Base-by-base conservation (phyloP, 352 stramenopile species). In the Blastocystis hominis region DNA sequence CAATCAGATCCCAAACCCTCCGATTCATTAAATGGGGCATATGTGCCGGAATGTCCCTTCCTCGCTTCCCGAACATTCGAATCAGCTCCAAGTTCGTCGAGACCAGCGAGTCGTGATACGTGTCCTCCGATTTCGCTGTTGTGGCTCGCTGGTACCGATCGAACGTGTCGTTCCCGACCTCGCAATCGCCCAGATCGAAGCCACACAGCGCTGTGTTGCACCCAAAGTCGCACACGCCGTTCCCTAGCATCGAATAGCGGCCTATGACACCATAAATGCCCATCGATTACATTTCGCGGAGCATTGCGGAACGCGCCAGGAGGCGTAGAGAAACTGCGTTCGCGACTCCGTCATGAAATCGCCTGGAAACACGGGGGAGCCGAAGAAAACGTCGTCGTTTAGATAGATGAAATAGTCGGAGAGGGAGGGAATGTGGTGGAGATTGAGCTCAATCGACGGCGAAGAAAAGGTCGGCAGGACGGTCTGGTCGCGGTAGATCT, bases 321-420 rank as follows among this genome's bases (percentile, higher is more conserved):
- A 93, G 24, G 96, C 93, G 84, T 96, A 97, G 36, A 93, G 91
- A 88, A 95, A 95, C 89, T 97, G 94, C 10, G 94, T 91, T 24
- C 92, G 92, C 6, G 77, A 90, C 84, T 93, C 91, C 34, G 91
- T 93, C 9, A 96, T 90, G 91, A 98, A 98, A 86, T 98, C 95
- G 63, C 96, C 93, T 0, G 95, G 95, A 66, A 91, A 90, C 24
- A 96, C 92, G 5, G 90, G 90, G 10, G 93, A 91, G 53, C 94
- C 95, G 0, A 98, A 90, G 86, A 98, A 95, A 2, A 98, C 95
- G 89, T 98, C 95, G 89, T 98, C 95, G 89, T 98, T 98, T 88
- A 98, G 97, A 89, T 98, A 98, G 4, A 98, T 86, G 88, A 98
- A 98, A 75, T 93, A 92, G 38, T 95, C 90, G 78, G 92, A 95